Conservation (phyloP, 768 basidiomycete genomes). For the Suillus tomentosus region DNA sequence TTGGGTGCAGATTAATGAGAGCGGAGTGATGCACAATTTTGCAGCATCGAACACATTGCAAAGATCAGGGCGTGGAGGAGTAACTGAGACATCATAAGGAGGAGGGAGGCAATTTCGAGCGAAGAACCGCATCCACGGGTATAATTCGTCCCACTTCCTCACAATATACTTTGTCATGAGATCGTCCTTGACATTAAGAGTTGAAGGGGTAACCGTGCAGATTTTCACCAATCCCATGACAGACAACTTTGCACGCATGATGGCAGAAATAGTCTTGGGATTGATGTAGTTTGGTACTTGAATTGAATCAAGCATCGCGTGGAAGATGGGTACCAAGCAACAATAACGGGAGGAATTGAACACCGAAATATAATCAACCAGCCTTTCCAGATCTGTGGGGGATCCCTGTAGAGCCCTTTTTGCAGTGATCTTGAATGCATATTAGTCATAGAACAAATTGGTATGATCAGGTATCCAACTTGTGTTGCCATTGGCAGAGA, state of each 20-base stretch:
- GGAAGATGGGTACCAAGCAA: constrained; percentile 4
- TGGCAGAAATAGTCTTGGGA: neutral
- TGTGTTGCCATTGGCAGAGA: neutral
- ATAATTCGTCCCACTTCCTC: neutral
- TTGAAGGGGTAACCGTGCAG: neutral
- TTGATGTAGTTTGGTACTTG: constrained; percentile 1
- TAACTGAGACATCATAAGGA: constrained; percentile 4
- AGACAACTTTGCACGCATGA: neutral
- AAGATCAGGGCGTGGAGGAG: neutral
- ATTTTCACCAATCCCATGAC: neutral
- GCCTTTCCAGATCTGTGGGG: neutral
- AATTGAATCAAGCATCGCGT: neutral
- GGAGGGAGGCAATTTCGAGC: constrained; percentile 1
- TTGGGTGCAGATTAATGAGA: neutral
- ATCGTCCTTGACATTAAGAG: neutral
- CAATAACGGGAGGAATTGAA: neutral
- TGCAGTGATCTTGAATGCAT: neutral
- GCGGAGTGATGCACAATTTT: neutral
- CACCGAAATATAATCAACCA: neutral
- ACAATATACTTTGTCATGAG: neutral
- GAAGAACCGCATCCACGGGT: constrained; percentile 2
- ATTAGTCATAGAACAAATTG: neutral
- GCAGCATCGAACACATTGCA: neutral
- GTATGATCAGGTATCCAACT: neutral
- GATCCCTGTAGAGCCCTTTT: neutral